Percentiles rank a stretch among this genome's conserved stretches.
Evolutionary conservation across 2,329 filamentous ascomycete species (phyloP).

Genomic region (Scedosporium boydii): DNA sequence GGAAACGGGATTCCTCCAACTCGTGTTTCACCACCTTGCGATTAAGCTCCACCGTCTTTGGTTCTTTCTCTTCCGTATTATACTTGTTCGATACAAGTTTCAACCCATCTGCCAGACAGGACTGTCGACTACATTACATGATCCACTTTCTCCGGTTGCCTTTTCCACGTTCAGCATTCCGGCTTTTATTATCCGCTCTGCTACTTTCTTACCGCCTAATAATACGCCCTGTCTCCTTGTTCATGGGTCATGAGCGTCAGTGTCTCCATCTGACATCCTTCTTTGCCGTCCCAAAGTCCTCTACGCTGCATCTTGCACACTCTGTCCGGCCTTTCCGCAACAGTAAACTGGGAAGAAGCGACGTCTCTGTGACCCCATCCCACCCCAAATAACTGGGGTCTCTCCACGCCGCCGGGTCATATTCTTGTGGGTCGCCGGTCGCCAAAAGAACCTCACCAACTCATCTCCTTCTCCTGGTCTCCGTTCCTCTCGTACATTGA

Average conservation of each 20-base stretch:
- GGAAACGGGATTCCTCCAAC: background rate
- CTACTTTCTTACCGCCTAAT: background rate
- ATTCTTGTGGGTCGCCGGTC: background rate
- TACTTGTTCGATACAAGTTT: too few relatives aligned
- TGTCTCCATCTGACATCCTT: background rate
- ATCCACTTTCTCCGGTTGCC: background rate
- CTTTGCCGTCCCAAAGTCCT: background rate
- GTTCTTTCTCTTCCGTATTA: background rate
- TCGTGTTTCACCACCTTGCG: background rate
- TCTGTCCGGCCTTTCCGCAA: background rate
- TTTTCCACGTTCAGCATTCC: background rate
- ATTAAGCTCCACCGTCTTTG: background rate
- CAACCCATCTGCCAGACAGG: too few relatives aligned
- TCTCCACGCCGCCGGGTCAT: too few relatives aligned
- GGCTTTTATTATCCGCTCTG: slow-evolving; percentile 2
- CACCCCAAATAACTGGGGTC: too few relatives aligned
- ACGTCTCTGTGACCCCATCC: too few relatives aligned
- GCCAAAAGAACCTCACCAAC: background rate
- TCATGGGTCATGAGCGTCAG: background rate
- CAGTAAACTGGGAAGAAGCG: background rate
- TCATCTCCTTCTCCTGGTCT: background rate
- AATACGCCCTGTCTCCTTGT: background rate
- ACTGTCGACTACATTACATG: background rate
- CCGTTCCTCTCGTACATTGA: background rate
- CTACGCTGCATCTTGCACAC: background rate